Base-by-base conservation (phyloP, 2,329 filamentous ascomycete species). In the Colletotrichum incanum region DNA sequence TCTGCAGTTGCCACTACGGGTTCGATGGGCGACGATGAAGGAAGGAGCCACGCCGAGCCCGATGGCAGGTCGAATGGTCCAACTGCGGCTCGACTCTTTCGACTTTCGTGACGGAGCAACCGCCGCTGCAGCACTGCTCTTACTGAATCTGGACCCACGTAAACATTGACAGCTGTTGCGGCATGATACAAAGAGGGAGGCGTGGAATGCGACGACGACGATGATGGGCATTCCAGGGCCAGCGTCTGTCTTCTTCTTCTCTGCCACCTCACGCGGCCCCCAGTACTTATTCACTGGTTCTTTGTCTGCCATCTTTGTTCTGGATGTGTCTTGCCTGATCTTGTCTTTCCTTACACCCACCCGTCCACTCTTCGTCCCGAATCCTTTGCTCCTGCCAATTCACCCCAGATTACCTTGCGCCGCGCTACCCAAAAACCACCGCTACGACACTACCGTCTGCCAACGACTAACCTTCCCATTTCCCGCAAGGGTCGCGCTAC, bases 141-240 rank as follows among this genome's bases (percentile, higher is more conserved):
- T 63, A 55, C 66, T 70, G 39, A 20, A 60, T 65, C 31, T 41
- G 54, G 65, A 31, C 43, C 54, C 66, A 61, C 18, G 54, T 72
- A 72, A 70, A 72, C 70, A 72, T 49, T 41, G 65, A n/a, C 41
- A 56, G 70, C 66, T 55, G 70, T 49, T 65, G 69, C 52, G 58
- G 37, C 59, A 20, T 54, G 59, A 55, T 70, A 72, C 65, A 72
- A 72, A 72, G 70, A 59, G 43, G 31, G 26, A 23, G 28, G 9
- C 34, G 9, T 49, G 34, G 43, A 47, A 50, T 52, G 58, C 16
- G 28, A 67, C 20, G 39, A 23, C n/a, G 34, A 62, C 20, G 39
- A 43, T 14, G 23, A 45, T 6, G 39, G 37, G 18, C 37, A 47
- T 43, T 18, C 11, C 37, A 34, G 39, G 28, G 41, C 16, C 59